A percentile compares a stretch with the other conserved stretches of the same genome.
These are phyloP conservation scores for Talaromyces stipitatus DNA, from an alignment of 495 filamentous ascomycete species.

Conservation along the genomic window DNA sequence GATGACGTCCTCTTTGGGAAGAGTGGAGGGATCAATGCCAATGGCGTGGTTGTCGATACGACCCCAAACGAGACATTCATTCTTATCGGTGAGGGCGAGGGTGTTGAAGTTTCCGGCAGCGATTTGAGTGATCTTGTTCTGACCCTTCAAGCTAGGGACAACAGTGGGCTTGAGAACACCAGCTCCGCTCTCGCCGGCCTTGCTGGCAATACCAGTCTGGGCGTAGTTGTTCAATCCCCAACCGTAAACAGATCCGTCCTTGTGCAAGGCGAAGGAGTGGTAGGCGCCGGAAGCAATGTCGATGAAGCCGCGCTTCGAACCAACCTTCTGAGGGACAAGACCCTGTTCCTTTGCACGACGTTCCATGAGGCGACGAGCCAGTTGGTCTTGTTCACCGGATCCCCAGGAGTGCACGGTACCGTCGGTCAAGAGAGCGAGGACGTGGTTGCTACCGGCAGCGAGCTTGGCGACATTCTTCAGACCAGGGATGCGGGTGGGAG, in stretches of 20 bases:
- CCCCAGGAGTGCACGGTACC: constrained; percentile 67
- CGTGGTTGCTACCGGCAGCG: constrained; percentile 59
- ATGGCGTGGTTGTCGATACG: constrained; percentile 56
- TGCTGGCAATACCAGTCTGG: constrained; percentile 57
- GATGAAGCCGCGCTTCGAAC: constrained; percentile 47
- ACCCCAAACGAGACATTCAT: constrained; percentile 61
- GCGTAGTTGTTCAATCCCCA: constrained; percentile 76
- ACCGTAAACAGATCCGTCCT: constrained; percentile 50
- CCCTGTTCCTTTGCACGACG: constrained; percentile 50
- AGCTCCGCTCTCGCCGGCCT: constrained; percentile 47
- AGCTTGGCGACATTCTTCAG: constrained; percentile 58
- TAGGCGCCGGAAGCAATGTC: constrained; percentile 57
- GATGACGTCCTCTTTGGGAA: constrained; percentile 49
- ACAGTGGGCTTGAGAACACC: constrained; percentile 36
- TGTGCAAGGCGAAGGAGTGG: constrained; percentile 62
- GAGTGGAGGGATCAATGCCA: constrained; percentile 44
- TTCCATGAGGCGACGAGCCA: constrained; percentile 61
- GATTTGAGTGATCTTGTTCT: constrained; percentile 41
- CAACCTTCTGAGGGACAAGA: constrained; percentile 53
- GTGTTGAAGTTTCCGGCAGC: constrained; percentile 65
- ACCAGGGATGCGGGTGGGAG: constrained; percentile 39
- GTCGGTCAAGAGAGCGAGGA: constrained; percentile 59
- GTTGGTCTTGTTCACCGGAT: constrained; percentile 63
- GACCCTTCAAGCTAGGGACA: constrained; percentile 41
- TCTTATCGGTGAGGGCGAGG: constrained; percentile 51